These are phyloP conservation scores for Saturnispora dispora DNA, from an alignment of 805 yeast species.

Conservation along the genomic window DNA sequence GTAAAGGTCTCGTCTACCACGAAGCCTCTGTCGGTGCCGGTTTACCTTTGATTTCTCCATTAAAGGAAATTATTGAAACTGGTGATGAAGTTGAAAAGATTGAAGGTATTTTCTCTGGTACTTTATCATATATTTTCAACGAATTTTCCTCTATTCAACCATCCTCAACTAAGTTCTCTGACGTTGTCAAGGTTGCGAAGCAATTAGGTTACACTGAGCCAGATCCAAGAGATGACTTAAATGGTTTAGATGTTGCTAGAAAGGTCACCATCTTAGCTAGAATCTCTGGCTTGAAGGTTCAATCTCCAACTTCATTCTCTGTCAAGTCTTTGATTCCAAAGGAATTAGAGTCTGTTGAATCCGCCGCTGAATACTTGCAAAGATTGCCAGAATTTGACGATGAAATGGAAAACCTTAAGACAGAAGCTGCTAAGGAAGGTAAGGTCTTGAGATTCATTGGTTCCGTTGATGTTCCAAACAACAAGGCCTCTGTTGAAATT, in stretches of 20 bases:
- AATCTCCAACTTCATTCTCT: constrained; percentile 86
- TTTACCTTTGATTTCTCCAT: constrained; percentile 81
- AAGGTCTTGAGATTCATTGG: constrained; percentile 94
- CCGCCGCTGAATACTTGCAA: constrained; percentile 71
- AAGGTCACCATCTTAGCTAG: constrained; percentile 95
- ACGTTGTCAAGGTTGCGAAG: constrained; percentile 83
- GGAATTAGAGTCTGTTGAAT: constrained; percentile 61
- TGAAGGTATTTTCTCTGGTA: constrained; percentile 96
- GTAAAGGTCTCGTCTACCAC: constrained; percentile 80
- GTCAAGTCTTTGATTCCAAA: constrained; percentile 90
- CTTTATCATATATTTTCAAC: constrained; percentile 90
- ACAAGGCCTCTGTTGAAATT: constrained; percentile 74
- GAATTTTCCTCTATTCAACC: constrained; percentile 69
- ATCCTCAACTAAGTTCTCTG: constrained; percentile 68
- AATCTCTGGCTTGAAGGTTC: constrained; percentile 76
- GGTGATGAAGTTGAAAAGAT: constrained; percentile 89
- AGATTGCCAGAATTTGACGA: constrained; percentile 77
- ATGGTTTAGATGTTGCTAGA: constrained; percentile 97
- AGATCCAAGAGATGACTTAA: constrained; percentile 97
- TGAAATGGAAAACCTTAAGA: constrained; percentile 68
- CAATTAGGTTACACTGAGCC: constrained; percentile 95
- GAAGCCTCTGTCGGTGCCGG: constrained; percentile 99
- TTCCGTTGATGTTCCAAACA: constrained; percentile 65
- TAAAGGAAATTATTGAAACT: constrained; percentile 80
- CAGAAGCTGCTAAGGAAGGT: constrained; percentile 69